A percentile compares a stretch with the other conserved stretches of the same genome.
These are phyloP conservation scores for Dactylellina cionopaga DNA, from an alignment of 2,329 filamentous ascomycete species.

Conservation along the genomic window DNA sequence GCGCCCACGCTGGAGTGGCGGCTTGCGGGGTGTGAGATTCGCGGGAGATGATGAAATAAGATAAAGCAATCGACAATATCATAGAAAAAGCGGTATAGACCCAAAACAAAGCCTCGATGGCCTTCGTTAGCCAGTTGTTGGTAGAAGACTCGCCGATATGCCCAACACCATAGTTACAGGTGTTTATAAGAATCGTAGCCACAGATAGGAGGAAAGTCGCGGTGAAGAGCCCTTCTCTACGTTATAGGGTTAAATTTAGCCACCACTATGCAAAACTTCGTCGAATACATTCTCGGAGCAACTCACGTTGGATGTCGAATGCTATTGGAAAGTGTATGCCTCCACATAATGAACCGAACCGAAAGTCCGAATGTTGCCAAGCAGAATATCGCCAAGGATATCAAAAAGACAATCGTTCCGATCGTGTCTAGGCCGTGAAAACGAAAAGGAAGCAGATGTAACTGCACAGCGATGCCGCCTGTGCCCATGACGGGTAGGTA, in stretches of 20 bases:
- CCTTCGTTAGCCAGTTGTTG: conserved; percentile 36
- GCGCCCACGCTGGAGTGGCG: conserved; percentile 43
- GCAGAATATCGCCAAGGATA: conserved; percentile 44
- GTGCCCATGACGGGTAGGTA: conserved; percentile 47
- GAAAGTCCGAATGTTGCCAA: conserved; percentile 18
- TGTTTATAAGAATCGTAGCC: conserved; percentile 44
- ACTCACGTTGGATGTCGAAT: conserved; percentile 48
- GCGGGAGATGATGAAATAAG: conserved; percentile 45
- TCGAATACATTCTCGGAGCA: background rate
- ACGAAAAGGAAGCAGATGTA: conserved; percentile 39
- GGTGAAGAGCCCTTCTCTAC: conserved; percentile 37
- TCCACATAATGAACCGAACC: conserved; percentile 35
- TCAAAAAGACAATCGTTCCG: conserved; percentile 38
- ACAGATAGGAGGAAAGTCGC: conserved; percentile 33
- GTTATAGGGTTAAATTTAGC: background rate
- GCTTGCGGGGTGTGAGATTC: conserved; percentile 47
- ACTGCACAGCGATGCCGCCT: conserved; percentile 42
- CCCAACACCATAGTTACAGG: conserved; percentile 38
- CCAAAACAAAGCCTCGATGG: conserved; percentile 37
- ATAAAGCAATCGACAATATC: conserved; percentile 26
- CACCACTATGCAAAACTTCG: background rate
- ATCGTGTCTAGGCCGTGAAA: conserved; percentile 43
- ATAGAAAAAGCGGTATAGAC: conserved; percentile 32
- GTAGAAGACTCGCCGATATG: conserved; percentile 27
- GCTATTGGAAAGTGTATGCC: conserved; percentile 33